phyloP scores from a whole-genome alignment of 345 rosid species.

The Kandelia obovata region DNA sequence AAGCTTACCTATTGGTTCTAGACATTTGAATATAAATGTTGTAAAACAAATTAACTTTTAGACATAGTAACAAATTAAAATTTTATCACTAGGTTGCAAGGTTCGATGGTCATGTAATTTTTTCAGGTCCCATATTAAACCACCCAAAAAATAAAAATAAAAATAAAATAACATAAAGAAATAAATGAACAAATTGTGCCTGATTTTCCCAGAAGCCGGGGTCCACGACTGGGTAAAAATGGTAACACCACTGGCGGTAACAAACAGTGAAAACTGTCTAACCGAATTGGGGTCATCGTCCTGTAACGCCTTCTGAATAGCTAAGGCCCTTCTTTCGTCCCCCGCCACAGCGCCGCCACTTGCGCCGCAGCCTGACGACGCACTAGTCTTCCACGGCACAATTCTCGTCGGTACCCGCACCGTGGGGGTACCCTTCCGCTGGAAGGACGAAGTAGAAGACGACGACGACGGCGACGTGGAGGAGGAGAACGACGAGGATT shows the following conservation, averaged over 20 bases:
- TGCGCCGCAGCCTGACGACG: conserved; percentile 18
- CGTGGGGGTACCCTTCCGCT: conserved; percentile 27
- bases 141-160: background rate
- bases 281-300: conserved; percentile 37
- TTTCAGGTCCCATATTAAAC: background rate
- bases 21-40: too few relatives aligned
- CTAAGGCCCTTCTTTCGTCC: conserved; percentile 58
- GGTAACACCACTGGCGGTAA: conserved; percentile 56
- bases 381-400: conserved; percentile 47
- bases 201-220: conserved; percentile 45
- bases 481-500: background rate
- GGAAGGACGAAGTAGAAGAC: conserved; percentile 23
- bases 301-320: conserved; percentile 54
- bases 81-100: too few relatives aligned
- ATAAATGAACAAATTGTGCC: conserved; percentile 32
- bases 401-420: conserved; percentile 47
- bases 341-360: conserved; percentile 14
- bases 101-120: too few relatives aligned
- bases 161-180: too few relatives aligned
- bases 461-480: background rate
- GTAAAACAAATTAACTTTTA: too few relatives aligned
- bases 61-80: too few relatives aligned
- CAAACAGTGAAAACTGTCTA: conserved; percentile 53
- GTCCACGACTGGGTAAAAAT: conserved; percentile 84
- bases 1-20: too few relatives aligned